Evolutionary conservation across 192 early-diverging fungal species (phyloP).

Genomic region (Umbelopsis sp.): DNA sequence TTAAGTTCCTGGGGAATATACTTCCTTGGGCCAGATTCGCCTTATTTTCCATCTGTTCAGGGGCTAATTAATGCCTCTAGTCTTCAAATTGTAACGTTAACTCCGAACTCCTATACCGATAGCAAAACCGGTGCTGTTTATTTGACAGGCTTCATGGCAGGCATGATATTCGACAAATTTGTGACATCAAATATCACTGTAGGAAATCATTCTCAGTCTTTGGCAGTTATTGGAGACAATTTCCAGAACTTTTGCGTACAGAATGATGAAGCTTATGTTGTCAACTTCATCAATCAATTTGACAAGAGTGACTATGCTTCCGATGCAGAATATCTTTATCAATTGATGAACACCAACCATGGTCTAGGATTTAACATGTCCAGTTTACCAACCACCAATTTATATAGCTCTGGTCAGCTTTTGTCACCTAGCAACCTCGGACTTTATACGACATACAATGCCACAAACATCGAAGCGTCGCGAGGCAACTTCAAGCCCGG

Average conservation of each 20-base stretch:
- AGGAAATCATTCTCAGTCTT: neutral
- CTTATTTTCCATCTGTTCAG: constrained; percentile 7
- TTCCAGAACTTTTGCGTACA: constrained; percentile 40
- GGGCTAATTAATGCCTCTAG: neutral
- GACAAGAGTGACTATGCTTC: constrained; percentile 26
- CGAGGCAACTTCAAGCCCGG: constrained; percentile 27
- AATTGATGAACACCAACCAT: constrained; percentile 11
- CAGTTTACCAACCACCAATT: neutral
- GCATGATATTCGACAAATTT: constrained; percentile 14
- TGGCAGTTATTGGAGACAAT: constrained; percentile 27
- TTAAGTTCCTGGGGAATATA: constrained; percentile 22
- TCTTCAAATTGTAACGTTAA: constrained; percentile 28
- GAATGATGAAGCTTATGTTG: constrained; percentile 30
- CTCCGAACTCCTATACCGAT: constrained; percentile 26
- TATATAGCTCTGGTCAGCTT: constrained; percentile 1
- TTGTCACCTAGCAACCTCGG: constrained; percentile 10
- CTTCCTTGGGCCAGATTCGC: constrained; percentile 12
- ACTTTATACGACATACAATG: constrained; percentile 23
- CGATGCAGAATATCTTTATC: constrained; percentile 19
- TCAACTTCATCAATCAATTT: constrained; percentile 36
- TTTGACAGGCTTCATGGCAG: constrained; percentile 3
- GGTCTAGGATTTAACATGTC: constrained; percentile 21
- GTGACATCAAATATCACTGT: neutral
- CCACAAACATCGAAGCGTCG: constrained; percentile 22
- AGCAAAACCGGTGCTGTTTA: constrained; percentile 19